Evolutionary conservation across 192 early-diverging fungal species (phyloP), one percentile per base, ranked within the genome.

Genomic region (Backusella sp.): DNA sequence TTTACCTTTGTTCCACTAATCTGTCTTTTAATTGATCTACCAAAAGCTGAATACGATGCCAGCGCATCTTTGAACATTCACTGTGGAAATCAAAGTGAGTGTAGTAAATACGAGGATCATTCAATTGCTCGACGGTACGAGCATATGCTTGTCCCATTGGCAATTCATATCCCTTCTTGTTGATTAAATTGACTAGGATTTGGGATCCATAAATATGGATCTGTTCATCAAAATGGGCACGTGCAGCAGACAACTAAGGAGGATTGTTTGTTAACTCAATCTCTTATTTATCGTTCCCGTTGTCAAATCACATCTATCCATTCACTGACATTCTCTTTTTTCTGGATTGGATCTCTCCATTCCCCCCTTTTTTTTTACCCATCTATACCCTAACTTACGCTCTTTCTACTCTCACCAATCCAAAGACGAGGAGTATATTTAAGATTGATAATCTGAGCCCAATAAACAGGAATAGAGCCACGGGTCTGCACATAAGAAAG

Each of bases 71-170:
- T 74, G 92, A 90, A 84, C 97, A 98, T 83, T 99, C 96, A 42
- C 94, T 85, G 80, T 99, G 98, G 81, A 99, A 99, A 80, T 99
- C 98, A 89, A 98, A 99, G 77, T 97, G 95, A 74, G 85, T 91
- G 76, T 99, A 96, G 75, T 86, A 85, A 41, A 89, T 32, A 28
- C 84, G 85, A 21, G 86, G 86, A 73, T 87, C 90, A 52, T 90
- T 88, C 71, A 88, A 74, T 70, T 85, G 78, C 36, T 86, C 80
- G 23, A 96, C 89, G 4, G 89, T 81, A 66, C 89, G 83, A 34
- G 87, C 84, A 88, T 95, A 99, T 6, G 92, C 92, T 34, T 91
- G 88, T 42, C 91, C 93, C 84, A 99, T 87, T 7, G 88, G 90
- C 53, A 87, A 86, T 81, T 99, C 98, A 82, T 96, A 97, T 21